Evolutionary conservation across 441 rosid species (phyloP).

Genomic region (Pelargonium citronellum): DNA sequence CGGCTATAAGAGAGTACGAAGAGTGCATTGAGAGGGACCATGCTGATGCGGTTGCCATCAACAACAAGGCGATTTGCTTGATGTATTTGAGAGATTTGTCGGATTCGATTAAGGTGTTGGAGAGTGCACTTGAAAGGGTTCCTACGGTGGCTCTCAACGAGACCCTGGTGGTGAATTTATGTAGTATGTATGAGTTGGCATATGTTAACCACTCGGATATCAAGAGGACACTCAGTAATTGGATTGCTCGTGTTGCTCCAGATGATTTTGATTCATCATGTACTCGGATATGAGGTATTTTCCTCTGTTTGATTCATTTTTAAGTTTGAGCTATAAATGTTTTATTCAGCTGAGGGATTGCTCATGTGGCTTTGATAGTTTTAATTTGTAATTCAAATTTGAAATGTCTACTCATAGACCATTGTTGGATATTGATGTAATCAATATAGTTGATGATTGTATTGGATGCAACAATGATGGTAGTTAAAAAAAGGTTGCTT

Average conservation of each 20-base stretch:
- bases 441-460: neutral
- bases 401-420: neutral
- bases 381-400: neutral
- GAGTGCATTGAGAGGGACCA: constrained; percentile 78
- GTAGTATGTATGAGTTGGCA: constrained; percentile 80
- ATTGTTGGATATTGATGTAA: neutral
- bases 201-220: constrained; percentile 78
- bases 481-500: neutral
- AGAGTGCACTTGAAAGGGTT: constrained; percentile 72
- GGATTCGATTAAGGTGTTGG: constrained; percentile 69
- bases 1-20: constrained; percentile 81
- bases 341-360: neutral
- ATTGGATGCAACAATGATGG: neutral
- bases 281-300: constrained; percentile 56
- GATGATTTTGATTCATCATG: constrained; percentile 87
- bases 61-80: constrained; percentile 78
- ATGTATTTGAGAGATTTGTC: constrained; percentile 86
- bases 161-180: constrained; percentile 71
- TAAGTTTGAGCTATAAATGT: neutral
- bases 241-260: constrained; percentile 87
- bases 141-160: constrained; percentile 79
- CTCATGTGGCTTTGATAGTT: neutral
- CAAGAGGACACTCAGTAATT: constrained; percentile 67
- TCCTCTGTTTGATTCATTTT: neutral
- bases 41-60: constrained; percentile 61